Conservation (phyloP, 208 protist genomes). For the Leishmania aethiopica region DNA sequence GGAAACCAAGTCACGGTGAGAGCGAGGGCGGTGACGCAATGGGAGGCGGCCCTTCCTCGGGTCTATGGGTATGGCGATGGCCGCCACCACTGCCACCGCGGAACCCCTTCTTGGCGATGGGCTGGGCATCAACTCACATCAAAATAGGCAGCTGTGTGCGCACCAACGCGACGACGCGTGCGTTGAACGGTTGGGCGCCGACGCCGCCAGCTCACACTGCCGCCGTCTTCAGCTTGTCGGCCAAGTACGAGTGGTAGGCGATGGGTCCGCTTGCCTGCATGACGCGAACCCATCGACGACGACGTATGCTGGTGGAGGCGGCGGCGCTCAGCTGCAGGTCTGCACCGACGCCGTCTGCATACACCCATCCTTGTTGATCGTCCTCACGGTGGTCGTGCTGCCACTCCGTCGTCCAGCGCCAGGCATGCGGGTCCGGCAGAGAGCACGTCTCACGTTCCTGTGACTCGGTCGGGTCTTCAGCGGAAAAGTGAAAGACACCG, state of each 20-base stretch:
- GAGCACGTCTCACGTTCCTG: constrained; percentile 37
- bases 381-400: constrained; percentile 43
- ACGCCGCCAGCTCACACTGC: not conserved
- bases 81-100: not conserved
- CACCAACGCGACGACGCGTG: not conserved
- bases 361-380: constrained; percentile 61
- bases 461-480: constrained; percentile 26
- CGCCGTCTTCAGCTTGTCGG: not conserved
- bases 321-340: constrained; percentile 33
- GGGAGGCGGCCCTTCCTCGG: not conserved
- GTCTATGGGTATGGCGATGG: not conserved
- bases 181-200: too few species aligned
- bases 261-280: constrained; percentile 67
- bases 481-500: constrained; percentile 40
- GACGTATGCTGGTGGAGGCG: constrained; percentile 28
- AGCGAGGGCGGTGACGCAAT: not conserved
- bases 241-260: constrained; percentile 51
- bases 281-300: constrained; percentile 51
- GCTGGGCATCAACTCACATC: too few species aligned
- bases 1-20: not conserved
- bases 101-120: not conserved
- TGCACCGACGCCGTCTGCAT: constrained; percentile 29
- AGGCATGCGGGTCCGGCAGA: constrained; percentile 44
- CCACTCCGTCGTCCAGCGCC: constrained; percentile 64
- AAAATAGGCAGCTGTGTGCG: not conserved